Evolutionary conservation across 2,329 filamentous ascomycete species (phyloP), one percentile per base, ranked within the genome.

Genomic region (Volutella citrinella): DNA sequence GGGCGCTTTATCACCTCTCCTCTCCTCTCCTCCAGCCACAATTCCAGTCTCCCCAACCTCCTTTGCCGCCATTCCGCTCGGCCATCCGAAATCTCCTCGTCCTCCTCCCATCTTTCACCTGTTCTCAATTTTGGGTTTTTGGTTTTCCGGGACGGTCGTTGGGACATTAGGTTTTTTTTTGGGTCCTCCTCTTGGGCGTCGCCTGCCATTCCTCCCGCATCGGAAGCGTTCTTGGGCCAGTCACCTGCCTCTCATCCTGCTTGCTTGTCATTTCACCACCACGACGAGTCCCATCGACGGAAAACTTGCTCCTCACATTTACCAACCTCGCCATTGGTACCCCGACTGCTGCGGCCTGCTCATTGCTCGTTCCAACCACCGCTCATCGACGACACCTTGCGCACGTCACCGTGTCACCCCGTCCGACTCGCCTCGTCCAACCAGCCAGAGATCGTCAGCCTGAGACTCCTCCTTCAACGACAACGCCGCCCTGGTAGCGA

Each of bases 361-460:
- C n/a, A n/a, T n/a, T n/a, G n/a, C n/a, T n/a, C n/a, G 22, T 26
- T 34, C 23, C 11, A 24, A 19, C 24, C 16, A 25, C 28, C 27
- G 26, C 30, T 37, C 32, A 30, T 31, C 30, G 25, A 34, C 33
- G 30, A 38, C 29, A 30, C 25, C 29, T 27, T 36, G 30, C 28
- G 40, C 27, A 32, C 38, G 39, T 46, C 15, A 33, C 30, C 45
- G 49, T 52, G 48, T 33, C 33, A 52, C 49, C 45, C 41, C 27
- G 19, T 25, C 42, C 38, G 38, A 48, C 22, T 36, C 42, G 24
- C 36, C 35, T 38, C 36, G 43, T 47, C 32, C n/a, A n/a, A n/a
- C n/a, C n/a, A n/a, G n/a, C n/a, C n/a, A n/a, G n/a, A n/a, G n/a
- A n/a, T n/a, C n/a, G n/a, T n/a, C n/a, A n/a, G n/a, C n/a, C n/a